A percentile compares a stretch with the other conserved stretches of the same genome.
Conservation (phyloP, 1,284 basidiomycete species). For the Sanguinoderma infundibulare region DNA sequence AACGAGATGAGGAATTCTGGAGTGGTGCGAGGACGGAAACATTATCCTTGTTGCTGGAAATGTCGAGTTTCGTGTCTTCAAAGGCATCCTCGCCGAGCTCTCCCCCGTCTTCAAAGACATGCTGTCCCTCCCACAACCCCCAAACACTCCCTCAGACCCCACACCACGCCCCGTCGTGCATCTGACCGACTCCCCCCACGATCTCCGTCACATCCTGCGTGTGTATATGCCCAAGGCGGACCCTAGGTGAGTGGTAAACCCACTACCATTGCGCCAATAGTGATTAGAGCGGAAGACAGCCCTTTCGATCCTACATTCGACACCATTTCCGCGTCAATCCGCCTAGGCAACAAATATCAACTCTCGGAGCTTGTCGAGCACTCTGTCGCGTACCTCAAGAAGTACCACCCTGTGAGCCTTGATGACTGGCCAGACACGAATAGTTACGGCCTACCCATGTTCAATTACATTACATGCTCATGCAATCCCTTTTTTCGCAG, state of each 20-base stretch:
- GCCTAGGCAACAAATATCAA: no score
- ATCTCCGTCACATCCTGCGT: not conserved
- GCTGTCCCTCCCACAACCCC: conserved; percentile 9
- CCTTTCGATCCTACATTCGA: no score
- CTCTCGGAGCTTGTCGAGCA: no score
- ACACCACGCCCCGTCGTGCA: not conserved
- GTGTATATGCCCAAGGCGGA: not conserved
- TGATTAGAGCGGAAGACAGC: no score
- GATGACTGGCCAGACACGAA: no score
- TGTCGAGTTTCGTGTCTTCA: conserved; percentile 12
- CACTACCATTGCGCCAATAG: no score
- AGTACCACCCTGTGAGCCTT: no score
- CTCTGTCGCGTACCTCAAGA: no score
- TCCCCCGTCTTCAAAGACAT: conserved; percentile 17
- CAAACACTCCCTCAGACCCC: not conserved
- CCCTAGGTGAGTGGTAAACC: not conserved
- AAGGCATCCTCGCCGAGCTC: conserved; percentile 11
- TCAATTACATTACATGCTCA: not conserved
- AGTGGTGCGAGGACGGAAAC: conserved; percentile 17
- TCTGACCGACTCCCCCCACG: not conserved
- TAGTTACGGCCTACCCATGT: no score
- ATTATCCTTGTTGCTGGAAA: conserved; percentile 11
- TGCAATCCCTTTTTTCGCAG: not conserved
- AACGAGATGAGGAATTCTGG: conserved; percentile 14
- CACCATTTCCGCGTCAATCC: no score